phyloP scores from a whole-genome alignment of 257 asterid genomes.

The Perilla frutescens region DNA sequence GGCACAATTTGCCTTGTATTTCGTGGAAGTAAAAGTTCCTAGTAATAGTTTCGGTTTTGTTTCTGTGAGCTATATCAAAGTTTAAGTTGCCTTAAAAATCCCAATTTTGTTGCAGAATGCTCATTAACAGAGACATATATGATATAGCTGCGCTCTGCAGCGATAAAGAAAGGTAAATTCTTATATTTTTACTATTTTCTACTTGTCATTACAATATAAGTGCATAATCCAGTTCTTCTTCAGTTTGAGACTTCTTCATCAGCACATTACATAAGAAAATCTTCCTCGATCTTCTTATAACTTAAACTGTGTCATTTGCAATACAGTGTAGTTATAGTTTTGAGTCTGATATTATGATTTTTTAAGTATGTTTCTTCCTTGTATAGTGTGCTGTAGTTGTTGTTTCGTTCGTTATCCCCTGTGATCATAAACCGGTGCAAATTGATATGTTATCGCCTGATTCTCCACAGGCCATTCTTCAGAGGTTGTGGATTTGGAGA shows the following conservation, averaged over 20 bases:
- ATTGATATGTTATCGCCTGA: background rate
- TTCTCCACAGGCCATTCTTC: constrained; percentile 57
- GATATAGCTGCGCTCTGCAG: constrained; percentile 84
- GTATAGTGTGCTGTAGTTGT: background rate
- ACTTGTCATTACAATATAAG: background rate
- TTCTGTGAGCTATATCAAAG: background rate
- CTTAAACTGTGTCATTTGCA: no score
- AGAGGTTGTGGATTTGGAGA: constrained; percentile 84
- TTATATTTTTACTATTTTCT: background rate
- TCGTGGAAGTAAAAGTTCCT: background rate
- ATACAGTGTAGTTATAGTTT: no score
- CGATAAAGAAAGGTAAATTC: constrained; percentile 58
- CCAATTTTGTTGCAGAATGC: constrained; percentile 64
- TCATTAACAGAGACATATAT: constrained; percentile 62
- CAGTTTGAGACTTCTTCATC: no score
- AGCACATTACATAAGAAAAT: background rate
- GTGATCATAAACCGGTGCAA: background rate
- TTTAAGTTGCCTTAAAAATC: constrained; percentile 12
- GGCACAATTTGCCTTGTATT: background rate
- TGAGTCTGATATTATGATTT: no score
- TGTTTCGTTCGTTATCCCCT: background rate
- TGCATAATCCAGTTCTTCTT: background rate
- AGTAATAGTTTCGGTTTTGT: background rate
- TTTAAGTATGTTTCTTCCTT: background rate
- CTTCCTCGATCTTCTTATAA: background rate